Percentiles rank a stretch among this genome's conserved stretches.
These are phyloP conservation scores for Diaporthe citrichinensis DNA, from an alignment of 2,329 filamentous ascomycete species.

Conservation along the genomic window DNA sequence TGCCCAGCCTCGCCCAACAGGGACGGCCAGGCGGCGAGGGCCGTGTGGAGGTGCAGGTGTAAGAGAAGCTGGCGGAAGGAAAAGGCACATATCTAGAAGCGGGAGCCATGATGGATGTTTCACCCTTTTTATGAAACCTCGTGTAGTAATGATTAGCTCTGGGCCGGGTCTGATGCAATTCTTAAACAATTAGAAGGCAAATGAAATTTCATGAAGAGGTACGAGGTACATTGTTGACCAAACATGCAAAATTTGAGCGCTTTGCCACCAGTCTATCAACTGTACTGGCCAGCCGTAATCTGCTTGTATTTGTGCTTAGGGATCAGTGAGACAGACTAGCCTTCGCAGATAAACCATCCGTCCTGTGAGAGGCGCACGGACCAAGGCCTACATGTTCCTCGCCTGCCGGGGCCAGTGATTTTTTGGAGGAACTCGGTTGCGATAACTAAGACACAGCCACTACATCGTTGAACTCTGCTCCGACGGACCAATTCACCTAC, in stretches of 20 bases:
- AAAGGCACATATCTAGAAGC: constrained; percentile 39
- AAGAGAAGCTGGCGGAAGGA: constrained; percentile 46
- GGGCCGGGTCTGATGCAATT: constrained; percentile 40
- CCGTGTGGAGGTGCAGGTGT: constrained; percentile 90
- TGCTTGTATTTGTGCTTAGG: too few species aligned
- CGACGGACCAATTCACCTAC: background rate
- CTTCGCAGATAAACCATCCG: too few species aligned
- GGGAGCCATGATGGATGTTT: constrained; percentile 31
- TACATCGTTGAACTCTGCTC: background rate
- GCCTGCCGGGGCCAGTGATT: constrained; percentile 36
- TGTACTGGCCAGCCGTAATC: too few species aligned
- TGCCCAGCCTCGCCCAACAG: constrained; percentile 82
- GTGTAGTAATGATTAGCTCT: constrained; percentile 43
- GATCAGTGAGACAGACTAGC: too few species aligned
- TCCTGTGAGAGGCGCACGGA: constrained; percentile 17
- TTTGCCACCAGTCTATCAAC: too few species aligned
- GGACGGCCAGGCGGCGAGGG: constrained; percentile 83
- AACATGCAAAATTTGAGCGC: background rate
- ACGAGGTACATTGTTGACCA: background rate
- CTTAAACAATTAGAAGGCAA: constrained; percentile 38
- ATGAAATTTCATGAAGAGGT: constrained; percentile 34
- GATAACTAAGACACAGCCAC: background rate
- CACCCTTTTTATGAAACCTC: constrained; percentile 37
- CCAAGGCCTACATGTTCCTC: background rate
- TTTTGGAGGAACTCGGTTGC: constrained; percentile 26